These are phyloP conservation scores for Scedosporium apiospermum DNA, from an alignment of 2,329 filamentous ascomycete genomes.

Conservation along the genomic window DNA sequence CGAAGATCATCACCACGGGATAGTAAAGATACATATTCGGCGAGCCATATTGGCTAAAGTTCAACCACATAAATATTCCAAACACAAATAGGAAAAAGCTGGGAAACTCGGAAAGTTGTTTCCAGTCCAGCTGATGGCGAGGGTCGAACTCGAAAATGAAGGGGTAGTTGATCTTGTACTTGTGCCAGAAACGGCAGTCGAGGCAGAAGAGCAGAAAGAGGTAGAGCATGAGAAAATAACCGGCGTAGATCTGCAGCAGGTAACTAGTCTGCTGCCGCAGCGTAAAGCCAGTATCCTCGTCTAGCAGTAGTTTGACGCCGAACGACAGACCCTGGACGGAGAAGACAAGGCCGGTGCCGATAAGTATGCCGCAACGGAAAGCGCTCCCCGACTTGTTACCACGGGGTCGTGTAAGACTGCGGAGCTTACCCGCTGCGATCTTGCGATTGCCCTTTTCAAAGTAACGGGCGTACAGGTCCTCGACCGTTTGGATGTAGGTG, in stretches of 20 bases:
- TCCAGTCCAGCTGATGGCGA: slow-evolving; percentile 79
- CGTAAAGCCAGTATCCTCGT: slow-evolving; percentile 32
- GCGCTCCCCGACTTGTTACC: slow-evolving; percentile 46
- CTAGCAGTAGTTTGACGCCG: slow-evolving; percentile 39
- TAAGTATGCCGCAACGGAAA: slow-evolving; percentile 54
- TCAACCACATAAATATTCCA: slow-evolving; percentile 79
- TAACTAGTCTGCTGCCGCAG: slow-evolving; percentile 51
- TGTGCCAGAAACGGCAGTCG: slow-evolving; percentile 74
- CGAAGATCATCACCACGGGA: slow-evolving; percentile 66
- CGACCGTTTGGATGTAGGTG: slow-evolving; percentile 66
- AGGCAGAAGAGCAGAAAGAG: slow-evolving; percentile 78
- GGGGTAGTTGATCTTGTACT: slow-evolving; percentile 84
- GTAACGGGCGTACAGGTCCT: slow-evolving; percentile 89
- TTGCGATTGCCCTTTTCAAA: slow-evolving; percentile 93
- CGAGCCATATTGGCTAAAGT: slow-evolving; percentile 63
- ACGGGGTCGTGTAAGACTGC: slow-evolving; percentile 55
- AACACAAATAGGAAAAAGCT: slow-evolving; percentile 72
- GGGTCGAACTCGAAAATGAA: slow-evolving; percentile 97
- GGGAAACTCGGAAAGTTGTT: slow-evolving; percentile 76
- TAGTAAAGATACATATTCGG: slow-evolving; percentile 73
- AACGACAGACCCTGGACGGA: slow-evolving; percentile 56
- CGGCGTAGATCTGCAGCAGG: slow-evolving; percentile 82
- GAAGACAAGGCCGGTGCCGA: slow-evolving; percentile 60
- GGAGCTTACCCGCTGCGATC: slow-evolving; percentile 77
- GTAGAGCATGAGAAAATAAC: slow-evolving; percentile 77